Evolutionary conservation across 1,139 yeast genomes (phyloP), one percentile per base, ranked within the genome.

Genomic region (Scheffersomyces insectosa): DNA sequence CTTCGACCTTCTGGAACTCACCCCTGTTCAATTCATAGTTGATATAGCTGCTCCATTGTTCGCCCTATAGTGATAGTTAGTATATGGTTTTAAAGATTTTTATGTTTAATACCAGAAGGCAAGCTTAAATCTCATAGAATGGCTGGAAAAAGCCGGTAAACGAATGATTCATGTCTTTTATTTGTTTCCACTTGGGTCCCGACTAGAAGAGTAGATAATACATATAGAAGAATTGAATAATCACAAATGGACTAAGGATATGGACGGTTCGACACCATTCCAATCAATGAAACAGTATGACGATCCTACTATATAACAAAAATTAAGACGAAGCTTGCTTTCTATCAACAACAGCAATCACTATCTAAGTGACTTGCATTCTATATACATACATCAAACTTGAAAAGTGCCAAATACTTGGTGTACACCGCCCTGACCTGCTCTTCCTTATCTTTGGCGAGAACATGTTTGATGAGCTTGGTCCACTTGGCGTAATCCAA

Each of bases 21-120:
- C 85, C 85, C 48, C 87, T 72, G 42, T 75, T 77, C 50, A 87
- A 65, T 60, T 88, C 91, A 54, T 79, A 79, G 46, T 82, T 80
- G 45, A 89, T 80, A 60, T 88, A 90, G 41, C 71, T 75, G 35
- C 82, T 73, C 97, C 97, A 89, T 42, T 82, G 78, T 12, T 77
- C 74, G 2, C 87, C 82, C 61, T 75, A 66, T 35, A 42, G 44
- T 42, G 31, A 23, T 36, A 30, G 45, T 47, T 37, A 13, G 20
- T 23, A 33, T 40, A n/a, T n/a, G 12, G 23, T 29, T 28, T 20
- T 30, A 27, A 14, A 29, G 15, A 13, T 13, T 20, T 20, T 52
- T 48, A 49, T 49, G 49, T 46, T 20, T 20, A 20, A 20, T 20
- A 20, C 25, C 25, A 20, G 25, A 20, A 20, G 25, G 25, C 25